Conservation (phyloP, 139 green algal genomes). For the Picochlorum sp. region DNA sequence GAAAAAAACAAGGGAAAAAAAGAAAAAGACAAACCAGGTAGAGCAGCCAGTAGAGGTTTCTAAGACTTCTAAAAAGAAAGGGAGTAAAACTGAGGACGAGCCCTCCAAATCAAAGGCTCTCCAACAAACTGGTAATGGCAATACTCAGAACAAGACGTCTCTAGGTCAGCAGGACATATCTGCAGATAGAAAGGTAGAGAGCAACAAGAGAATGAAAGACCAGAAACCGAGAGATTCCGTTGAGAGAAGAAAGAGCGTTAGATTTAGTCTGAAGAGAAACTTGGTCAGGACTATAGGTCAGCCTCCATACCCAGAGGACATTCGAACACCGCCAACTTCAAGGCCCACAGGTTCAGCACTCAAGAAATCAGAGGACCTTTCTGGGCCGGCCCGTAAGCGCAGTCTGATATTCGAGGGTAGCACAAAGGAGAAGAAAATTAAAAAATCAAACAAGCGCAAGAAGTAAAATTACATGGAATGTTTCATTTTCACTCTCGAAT, state of each 20-base stretch:
- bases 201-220: not conserved
- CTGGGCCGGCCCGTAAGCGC: not conserved
- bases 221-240: not conserved
- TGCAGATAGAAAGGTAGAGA: too few relatives aligned
- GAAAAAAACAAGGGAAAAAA: not conserved
- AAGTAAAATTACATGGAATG: too few relatives aligned
- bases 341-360: constrained; percentile 48
- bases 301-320: constrained; percentile 39
- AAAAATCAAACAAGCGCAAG: too few relatives aligned
- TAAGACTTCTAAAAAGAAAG: not conserved
- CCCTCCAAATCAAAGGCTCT: not conserved
- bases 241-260: constrained; percentile 35
- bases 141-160: too few relatives aligned
- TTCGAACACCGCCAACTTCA: constrained; percentile 58
- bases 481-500: too few relatives aligned
- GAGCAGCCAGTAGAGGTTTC: not conserved
- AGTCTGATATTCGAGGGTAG: not conserved
- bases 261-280: constrained; percentile 65
- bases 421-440: too few relatives aligned
- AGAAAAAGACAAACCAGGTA: not conserved
- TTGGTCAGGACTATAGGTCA: constrained; percentile 56
- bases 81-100: not conserved
- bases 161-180: too few relatives aligned
- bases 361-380: constrained; percentile 13
- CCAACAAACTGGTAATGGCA: not conserved